Conservation (phyloP, 306 rosid genomes). For the Canavalia ensiformis region DNA sequence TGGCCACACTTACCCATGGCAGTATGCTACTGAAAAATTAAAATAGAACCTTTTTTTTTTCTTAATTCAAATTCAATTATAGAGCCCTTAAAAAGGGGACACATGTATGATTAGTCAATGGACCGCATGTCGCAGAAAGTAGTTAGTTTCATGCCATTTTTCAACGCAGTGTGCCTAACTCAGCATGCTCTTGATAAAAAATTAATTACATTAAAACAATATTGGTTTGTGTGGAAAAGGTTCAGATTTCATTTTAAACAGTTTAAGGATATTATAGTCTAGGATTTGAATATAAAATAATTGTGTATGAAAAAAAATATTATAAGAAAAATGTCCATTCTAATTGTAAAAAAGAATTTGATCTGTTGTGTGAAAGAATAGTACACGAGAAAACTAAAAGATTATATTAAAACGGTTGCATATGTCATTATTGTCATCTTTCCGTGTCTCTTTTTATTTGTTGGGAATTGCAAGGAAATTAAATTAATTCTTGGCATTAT, state of each 20-base stretch:
- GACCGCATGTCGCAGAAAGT: conserved; percentile 36
- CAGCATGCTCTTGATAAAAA: background rate
- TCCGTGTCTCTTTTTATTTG: no score
- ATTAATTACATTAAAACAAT: background rate
- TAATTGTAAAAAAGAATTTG: no score
- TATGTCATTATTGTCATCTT: no score
- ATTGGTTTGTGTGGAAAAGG: background rate
- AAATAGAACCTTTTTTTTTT: background rate
- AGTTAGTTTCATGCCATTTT: conserved; percentile 38
- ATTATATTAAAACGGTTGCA: no score
- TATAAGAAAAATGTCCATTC: no score
- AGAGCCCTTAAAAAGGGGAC: conserved; percentile 36
- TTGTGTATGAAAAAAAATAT: background rate
- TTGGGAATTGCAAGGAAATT: no score
- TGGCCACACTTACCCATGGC: conserved; percentile 7
- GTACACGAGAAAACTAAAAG: no score
- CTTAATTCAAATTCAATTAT: conserved; percentile 36
- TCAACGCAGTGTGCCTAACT: conserved; percentile 43
- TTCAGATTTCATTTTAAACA: background rate
- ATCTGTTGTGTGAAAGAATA: no score
- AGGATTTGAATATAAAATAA: background rate
- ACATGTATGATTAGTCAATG: conserved; percentile 40
- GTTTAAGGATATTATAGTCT: background rate
- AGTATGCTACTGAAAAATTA: background rate
- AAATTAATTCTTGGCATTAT: no score